Evolutionary conservation across 169 alveolate species (phyloP).

Genomic region (Hepatocystis sp.): DNA sequence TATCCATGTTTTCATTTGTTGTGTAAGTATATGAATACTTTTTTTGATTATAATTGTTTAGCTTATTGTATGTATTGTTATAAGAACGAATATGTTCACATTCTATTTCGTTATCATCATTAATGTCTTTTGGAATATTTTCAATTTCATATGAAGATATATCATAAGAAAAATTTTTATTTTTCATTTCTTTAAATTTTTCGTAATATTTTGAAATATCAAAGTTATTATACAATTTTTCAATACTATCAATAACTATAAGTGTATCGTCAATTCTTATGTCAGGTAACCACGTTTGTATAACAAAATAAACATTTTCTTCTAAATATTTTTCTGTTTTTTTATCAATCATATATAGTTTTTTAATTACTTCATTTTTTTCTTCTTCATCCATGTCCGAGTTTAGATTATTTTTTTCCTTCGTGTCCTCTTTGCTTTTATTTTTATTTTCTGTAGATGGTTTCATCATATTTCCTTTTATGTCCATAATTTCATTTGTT

Average conservation of each 20-base stretch:
- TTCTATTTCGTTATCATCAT: conserved; percentile 56
- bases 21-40: conserved; percentile 48
- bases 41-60: conserved; percentile 40
- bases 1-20: conserved; percentile 57
- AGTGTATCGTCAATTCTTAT: conserved; percentile 67
- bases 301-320: conserved; percentile 52
- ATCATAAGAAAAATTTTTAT: conserved; percentile 19
- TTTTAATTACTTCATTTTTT: conserved; percentile 68
- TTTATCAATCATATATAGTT: conserved; percentile 45
- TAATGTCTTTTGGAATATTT: conserved; percentile 50
- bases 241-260: conserved; percentile 41
- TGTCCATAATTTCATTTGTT: conserved; percentile 54
- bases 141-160: conserved; percentile 33
- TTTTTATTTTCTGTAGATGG: neutral
- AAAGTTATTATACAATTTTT: conserved; percentile 43
- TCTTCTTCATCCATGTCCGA: conserved; percentile 62
- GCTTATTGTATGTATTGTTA: conserved; percentile 52
- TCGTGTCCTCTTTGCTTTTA: conserved; percentile 12
- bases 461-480: conserved; percentile 30
- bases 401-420: conserved; percentile 6
- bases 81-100: conserved; percentile 46
- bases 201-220: conserved; percentile 62
- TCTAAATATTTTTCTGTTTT: conserved; percentile 68
- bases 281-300: conserved; percentile 67
- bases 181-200: conserved; percentile 31